Evolutionary conservation across 768 basidiomycete genomes (phyloP).

Genomic region (Agaricus subrufescens): DNA sequence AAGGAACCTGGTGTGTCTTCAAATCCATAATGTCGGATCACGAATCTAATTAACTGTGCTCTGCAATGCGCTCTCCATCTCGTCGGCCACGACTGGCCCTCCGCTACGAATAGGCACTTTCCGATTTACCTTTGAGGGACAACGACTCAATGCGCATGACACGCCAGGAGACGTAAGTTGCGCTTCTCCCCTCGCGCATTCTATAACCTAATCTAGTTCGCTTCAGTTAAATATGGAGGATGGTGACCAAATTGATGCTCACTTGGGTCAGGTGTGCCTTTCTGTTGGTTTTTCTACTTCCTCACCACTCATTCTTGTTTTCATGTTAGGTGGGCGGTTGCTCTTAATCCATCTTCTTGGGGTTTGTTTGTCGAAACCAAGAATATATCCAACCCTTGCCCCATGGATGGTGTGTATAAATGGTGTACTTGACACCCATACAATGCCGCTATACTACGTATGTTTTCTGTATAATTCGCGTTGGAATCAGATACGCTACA

Average conservation of each 20-base stretch:
- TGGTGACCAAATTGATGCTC: conserved; percentile 57
- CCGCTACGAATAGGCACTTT: conserved; percentile 46
- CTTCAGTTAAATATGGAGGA: conserved; percentile 54
- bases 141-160: conserved; percentile 39
- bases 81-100: not conserved
- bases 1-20: conserved; percentile 46
- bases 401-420: too few species aligned
- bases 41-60: not conserved
- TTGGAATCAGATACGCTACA: too few species aligned
- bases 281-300: not conserved
- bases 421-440: too few species aligned
- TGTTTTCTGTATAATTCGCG: too few species aligned
- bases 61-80: not conserved
- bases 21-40: not conserved
- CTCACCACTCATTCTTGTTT: not conserved
- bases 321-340: not conserved
- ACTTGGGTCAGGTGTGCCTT: conserved; percentile 46
- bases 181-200: not conserved
- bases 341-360: not conserved
- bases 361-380: too few species aligned
- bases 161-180: conserved; percentile 50
- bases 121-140: conserved; percentile 55
- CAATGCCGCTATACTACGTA: too few species aligned
- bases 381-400: too few species aligned
- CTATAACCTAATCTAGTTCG: not conserved